Conservation (phyloP, 2,329 filamentous ascomycete species). For the Monilinia fructigena region DNA sequence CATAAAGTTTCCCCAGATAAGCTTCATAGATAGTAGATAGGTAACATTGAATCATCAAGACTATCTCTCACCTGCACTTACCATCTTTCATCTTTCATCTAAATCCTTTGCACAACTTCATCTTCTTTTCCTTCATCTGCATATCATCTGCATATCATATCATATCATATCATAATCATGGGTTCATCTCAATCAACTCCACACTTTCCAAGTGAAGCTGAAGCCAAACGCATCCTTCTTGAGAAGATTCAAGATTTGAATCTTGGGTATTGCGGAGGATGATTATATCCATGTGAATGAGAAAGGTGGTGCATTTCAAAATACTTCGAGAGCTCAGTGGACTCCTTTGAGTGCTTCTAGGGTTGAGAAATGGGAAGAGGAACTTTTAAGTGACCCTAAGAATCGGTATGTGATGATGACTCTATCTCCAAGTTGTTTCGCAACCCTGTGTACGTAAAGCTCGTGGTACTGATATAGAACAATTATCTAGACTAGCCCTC, state of each 20-base stretch:
- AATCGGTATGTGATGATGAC: constrained; percentile 50
- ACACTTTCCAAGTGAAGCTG: background rate
- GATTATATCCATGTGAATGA: constrained; percentile 54
- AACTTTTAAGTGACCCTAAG: constrained; percentile 63
- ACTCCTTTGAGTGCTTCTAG: constrained; percentile 49
- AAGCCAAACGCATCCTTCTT: background rate
- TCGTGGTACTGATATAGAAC: background rate
- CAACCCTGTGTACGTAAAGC: background rate
- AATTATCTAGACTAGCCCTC: constrained; percentile 62
- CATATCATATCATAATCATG: background rate
- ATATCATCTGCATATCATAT: background rate
- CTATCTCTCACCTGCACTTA: too few relatives aligned
- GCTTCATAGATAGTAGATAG: background rate
- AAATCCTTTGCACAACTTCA: too few relatives aligned
- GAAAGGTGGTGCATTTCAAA: constrained; percentile 27
- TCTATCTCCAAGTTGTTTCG: constrained; percentile 22
- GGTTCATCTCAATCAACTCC: constrained; percentile 3
- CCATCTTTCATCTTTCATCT: background rate
- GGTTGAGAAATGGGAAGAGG: constrained; percentile 58
- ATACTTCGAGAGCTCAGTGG: constrained; percentile 41
- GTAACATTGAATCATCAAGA: background rate
- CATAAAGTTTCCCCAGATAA: background rate
- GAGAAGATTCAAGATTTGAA: constrained; percentile 2
- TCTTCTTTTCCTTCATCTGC: background rate
- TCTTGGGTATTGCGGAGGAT: background rate